Conservation (phyloP, 2,329 filamentous ascomycete genomes). For the Hypoxylon sp. region DNA sequence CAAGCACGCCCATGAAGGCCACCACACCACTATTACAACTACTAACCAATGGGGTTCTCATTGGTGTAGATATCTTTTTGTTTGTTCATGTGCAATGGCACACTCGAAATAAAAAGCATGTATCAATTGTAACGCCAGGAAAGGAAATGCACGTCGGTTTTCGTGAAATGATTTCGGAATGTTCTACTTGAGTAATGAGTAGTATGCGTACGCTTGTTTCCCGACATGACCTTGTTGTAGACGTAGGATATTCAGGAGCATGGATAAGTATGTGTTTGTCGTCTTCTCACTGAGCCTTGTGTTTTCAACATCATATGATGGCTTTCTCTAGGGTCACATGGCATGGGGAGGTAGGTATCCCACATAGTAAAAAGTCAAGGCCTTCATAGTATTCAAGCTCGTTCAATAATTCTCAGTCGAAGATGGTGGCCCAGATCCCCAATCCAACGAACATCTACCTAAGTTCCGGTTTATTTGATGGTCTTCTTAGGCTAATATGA, state of each 20-base stretch:
- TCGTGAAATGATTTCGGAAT: too few relatives aligned
- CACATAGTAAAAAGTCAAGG: not conserved
- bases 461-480: not conserved
- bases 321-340: not conserved
- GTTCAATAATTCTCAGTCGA: not conserved
- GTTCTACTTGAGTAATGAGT: too few relatives aligned
- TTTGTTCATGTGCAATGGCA: slow-evolving; percentile 14
- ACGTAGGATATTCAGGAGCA: too few relatives aligned
- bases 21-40: not conserved
- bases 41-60: slow-evolving; percentile 1
- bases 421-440: not conserved
- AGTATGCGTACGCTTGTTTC: too few relatives aligned
- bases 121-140: slow-evolving; percentile 23
- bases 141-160: not conserved
- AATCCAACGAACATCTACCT: not conserved
- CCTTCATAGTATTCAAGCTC: not conserved
- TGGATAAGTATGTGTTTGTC: not conserved
- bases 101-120: slow-evolving; percentile 18
- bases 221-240: not conserved
- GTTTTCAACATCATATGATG: not conserved
- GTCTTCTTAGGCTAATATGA: not conserved
- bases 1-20: not conserved
- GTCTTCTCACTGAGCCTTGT: not conserved
- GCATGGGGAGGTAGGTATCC: not conserved
- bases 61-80: slow-evolving; percentile 10